Percentiles rank a stretch among this genome's conserved stretches.
Conservation (phyloP, 495 filamentous ascomycete genomes). For the Tuber aestivum region DNA sequence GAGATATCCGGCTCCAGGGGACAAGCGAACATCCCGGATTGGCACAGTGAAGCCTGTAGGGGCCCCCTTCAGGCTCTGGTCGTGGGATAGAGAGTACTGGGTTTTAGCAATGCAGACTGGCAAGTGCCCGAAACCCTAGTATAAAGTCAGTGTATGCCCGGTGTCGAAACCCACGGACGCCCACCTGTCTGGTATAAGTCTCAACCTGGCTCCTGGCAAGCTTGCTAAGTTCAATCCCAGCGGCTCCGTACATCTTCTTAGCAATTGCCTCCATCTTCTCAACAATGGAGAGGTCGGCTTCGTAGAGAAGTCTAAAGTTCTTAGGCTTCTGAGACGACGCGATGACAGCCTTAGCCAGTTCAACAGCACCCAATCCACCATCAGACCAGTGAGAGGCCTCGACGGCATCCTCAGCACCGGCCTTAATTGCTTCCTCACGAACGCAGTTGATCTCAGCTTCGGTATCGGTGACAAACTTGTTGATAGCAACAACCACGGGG, state of each 20-base stretch:
- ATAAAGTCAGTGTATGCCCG: constrained; percentile 87
- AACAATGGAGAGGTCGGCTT: constrained; percentile 70
- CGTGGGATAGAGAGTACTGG: constrained; percentile 93
- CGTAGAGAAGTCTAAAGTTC: constrained; percentile 84
- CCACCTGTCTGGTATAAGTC: constrained; percentile 76
- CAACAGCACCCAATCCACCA: constrained; percentile 83
- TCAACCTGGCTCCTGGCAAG: constrained; percentile 93
- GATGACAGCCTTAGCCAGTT: constrained; percentile 82
- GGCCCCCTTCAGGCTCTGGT: constrained; percentile 90
- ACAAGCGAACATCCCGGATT: constrained; percentile 88
- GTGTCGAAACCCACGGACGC: constrained; percentile 49
- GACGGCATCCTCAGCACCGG: constrained; percentile 89
- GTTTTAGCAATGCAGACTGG: constrained; percentile 48
- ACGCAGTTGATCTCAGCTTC: constrained; percentile 85
- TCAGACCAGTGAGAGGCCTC: constrained; percentile 95
- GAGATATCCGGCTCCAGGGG: constrained; percentile 76
- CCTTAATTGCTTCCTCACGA: constrained; percentile 81
- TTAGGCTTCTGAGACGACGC: constrained; percentile 75
- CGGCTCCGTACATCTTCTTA: constrained; percentile 87
- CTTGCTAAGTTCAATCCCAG: constrained; percentile 85
- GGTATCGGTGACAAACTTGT: constrained; percentile 90
- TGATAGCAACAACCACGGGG: constrained; percentile 95
- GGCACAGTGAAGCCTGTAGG: constrained; percentile 93
- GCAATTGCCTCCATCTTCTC: constrained; percentile 89
- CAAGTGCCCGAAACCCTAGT: constrained; percentile 54